Conservation (phyloP, 768 basidiomycete species). For the Suillus ampliporus region DNA sequence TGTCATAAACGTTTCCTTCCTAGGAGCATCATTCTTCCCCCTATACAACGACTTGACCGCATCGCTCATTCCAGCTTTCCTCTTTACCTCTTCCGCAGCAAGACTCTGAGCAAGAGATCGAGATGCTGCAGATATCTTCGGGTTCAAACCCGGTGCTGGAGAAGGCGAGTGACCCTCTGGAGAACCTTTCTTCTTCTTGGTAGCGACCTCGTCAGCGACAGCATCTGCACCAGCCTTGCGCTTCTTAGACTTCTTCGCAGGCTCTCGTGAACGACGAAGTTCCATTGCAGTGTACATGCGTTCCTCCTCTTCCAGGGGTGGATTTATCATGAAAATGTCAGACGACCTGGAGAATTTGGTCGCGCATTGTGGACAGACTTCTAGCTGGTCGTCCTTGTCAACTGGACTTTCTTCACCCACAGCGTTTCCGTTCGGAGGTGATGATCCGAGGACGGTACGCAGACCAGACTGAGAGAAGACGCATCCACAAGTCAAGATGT, state of each 20-base stretch:
- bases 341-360: conserved; percentile 63
- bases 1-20: conserved; percentile 90
- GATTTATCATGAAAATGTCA: conserved; percentile 73
- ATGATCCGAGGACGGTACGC: conserved; percentile 52
- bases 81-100: conserved; percentile 81
- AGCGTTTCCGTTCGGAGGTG: conserved; percentile 29
- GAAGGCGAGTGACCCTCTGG: conserved; percentile 20
- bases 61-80: conserved; percentile 84
- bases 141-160: conserved; percentile 44
- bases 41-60: conserved; percentile 84
- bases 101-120: conserved; percentile 74
- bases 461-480: conserved; percentile 89
- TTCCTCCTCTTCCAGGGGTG: conserved; percentile 66
- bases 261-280: conserved; percentile 59
- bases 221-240: conserved; percentile 58
- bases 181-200: conserved; percentile 48
- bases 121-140: conserved; percentile 60
- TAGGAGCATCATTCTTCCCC: conserved; percentile 55
- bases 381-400: conserved; percentile 43
- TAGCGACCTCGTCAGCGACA: conserved; percentile 32
- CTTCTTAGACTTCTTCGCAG: conserved; percentile 58
- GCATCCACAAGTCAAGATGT: conserved; percentile 85
- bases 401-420: conserved; percentile 32
- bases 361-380: conserved; percentile 80
- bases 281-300: conserved; percentile 63